Base-by-base conservation (phyloP, 768 basidiomycete genomes). In the Udeniomyces megalosporus region DNA sequence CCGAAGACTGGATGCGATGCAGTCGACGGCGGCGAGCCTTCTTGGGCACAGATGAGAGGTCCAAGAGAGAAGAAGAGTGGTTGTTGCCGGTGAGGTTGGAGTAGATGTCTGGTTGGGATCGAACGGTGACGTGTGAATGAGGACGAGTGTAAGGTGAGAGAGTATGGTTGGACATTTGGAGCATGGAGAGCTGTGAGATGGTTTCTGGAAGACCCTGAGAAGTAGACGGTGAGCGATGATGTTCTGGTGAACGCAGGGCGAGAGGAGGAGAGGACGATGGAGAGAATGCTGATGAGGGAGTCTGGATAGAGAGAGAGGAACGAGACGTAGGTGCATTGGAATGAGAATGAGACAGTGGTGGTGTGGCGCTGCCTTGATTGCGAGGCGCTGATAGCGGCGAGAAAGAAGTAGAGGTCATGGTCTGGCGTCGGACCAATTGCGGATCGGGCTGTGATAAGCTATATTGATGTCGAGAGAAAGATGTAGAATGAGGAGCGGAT, bases 91-190 rank as follows among this genome's bases (percentile, higher is more conserved):
- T 24, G 38, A 49, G 24, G 20, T 34, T 24, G 5, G 35, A 57
- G 17, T 47, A 51, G 24, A 22, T 53, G 29, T 51, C 56, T 22
- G 89, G 90, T 26, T 84, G 86, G 62, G 87, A 88, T 34, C 91
- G 81, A 14, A 95, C 89, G 1, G 91, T 88, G 72, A 93, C 92
- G 73, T 95, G 90, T 64, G 86, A 84, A 31, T 90, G 78, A 15
- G 85, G 83, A 58, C 89, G 82, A 6, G 92, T 95, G 73, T 93
- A 96, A 0, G 92, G 93, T 0, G 86, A 89, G 3, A 99, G 76
- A 0, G 93, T 99, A 70, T 95, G 93, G 69, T 95, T 89, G 1
- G 89, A 90, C 67, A 84, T 79, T 22, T 82, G 84, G 50, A 99
- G 81, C 3, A 86, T 87, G 20, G 88, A 84, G 11, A 97, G 76